Conservation (phyloP, 106 monocot genomes). For the Allium sativum region DNA sequence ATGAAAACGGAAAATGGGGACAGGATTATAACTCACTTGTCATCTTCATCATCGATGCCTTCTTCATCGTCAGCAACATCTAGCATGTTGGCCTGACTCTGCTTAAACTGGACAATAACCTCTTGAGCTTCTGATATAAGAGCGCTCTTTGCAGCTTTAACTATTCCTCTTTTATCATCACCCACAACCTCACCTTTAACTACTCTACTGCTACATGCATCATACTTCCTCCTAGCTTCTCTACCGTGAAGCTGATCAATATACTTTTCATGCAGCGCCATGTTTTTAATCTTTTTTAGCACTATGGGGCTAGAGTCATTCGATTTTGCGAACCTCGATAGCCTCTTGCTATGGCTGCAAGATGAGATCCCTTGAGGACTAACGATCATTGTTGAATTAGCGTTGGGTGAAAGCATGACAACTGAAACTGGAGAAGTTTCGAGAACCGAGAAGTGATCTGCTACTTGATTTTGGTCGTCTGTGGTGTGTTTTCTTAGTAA, state of each 20-base stretch:
- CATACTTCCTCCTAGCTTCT: conserved; percentile 30
- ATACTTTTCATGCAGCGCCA: conserved; percentile 60
- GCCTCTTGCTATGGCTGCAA: conserved; percentile 9
- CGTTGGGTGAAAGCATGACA: conserved; percentile 4
- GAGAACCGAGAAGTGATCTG: conserved; percentile 51
- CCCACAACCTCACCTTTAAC: neutral
- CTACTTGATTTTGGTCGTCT: conserved; percentile 26
- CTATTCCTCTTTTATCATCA: conserved; percentile 2
- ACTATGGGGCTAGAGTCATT: conserved; percentile 41
- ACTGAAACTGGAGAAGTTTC: conserved; percentile 30
- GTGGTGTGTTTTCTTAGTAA: conserved; percentile 38
- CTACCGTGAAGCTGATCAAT: conserved; percentile 44
- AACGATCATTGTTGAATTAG: conserved; percentile 5
- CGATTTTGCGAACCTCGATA: conserved; percentile 18
- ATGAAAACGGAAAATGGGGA: no score
- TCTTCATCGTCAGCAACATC: neutral
- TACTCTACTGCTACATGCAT: conserved; percentile 1
- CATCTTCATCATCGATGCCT: neutral
- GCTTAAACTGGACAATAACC: conserved; percentile 27
- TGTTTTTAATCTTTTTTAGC: conserved; percentile 54
- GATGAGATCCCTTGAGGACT: no score
- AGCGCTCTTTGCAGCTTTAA: conserved; percentile 31
- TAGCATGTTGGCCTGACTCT: conserved; percentile 14
- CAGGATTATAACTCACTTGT: no score
- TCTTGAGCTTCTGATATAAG: conserved; percentile 46